Base-by-base conservation (phyloP, 306 rosid species). In the Clitoria ternatea region DNA sequence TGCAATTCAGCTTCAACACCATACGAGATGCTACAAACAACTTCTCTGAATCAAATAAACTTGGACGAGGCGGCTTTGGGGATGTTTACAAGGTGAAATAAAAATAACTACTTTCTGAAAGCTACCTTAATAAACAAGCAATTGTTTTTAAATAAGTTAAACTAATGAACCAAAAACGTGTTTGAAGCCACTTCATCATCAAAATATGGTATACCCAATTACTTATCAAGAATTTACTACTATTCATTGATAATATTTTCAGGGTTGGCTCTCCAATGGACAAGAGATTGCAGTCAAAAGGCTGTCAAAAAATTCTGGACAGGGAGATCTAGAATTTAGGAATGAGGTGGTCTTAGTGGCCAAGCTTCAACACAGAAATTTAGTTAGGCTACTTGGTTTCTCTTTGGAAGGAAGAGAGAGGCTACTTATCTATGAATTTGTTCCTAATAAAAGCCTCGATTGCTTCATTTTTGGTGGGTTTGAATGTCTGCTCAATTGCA, bases 391-490 rank as follows among this genome's bases (percentile, higher is more conserved):
- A 33, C 61, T 60, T n/a, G 61, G 61, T 61, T 72, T 72, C 27
- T 57, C 19, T 15, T 2, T 71, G 10, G 17, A 71, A 71, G 57
- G 76, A 13, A 71, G 23, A 24, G 67, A 71, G 30, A 29, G 20
- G 15, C 30, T 71, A 44, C 59, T 71, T 42, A 30, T 55, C 36
- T 56, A 70, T 42, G 76, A 56, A 57, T 56, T 56, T 44, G 57
- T 57, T 57, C 32, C 67, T 3, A 71, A 56, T 30, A 57, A 43
- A 71, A 71, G 76, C 36, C 76, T 57, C 57, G 59, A 71, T 32
- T 71, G 43, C 57, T 17, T 70, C 59, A 27, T 71, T 42, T 71
- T 82, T 49, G 87, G 89, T 87, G 75, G 6, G 49, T 44, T 39
- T 23, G 3, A 57, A 13, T 69, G 15, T 24, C 13, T 42, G 7